Evolutionary conservation across 805 yeast genomes (phyloP).

Genomic region (Candida cerambycidarum): DNA sequence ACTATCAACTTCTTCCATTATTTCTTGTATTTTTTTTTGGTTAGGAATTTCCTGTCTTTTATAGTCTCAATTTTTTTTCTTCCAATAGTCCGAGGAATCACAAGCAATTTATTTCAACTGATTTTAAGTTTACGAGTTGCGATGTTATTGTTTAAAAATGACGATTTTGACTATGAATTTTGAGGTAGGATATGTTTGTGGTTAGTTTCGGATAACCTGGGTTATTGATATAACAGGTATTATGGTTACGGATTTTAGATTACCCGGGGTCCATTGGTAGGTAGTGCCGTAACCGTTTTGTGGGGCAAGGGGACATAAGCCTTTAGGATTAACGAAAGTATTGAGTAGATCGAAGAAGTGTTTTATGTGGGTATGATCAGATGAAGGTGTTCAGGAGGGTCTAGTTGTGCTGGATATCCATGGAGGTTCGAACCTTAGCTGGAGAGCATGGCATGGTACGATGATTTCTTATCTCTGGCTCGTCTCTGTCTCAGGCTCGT

Average conservation of each 20-base stretch:
- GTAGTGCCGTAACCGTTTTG: constrained; percentile 10
- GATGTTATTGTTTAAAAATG: background rate
- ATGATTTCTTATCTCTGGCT: no score
- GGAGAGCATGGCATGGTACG: no score
- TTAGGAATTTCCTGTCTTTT: constrained; percentile 1
- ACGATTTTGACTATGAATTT: background rate
- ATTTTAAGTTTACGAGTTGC: constrained; percentile 5
- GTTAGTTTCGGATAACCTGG: no score
- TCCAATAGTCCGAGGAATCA: constrained; percentile 7
- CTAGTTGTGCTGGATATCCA: no score
- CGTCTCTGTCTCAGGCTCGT: no score
- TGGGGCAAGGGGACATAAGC: no score
- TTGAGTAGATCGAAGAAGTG: no score
- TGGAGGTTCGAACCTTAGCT: no score
- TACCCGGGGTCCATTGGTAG: background rate
- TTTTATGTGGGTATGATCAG: no score
- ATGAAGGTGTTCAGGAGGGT: no score
- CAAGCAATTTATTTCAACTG: constrained; percentile 7
- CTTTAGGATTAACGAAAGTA: no score
- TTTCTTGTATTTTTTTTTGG: background rate
- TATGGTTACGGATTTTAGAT: background rate
- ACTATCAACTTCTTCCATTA: constrained; percentile 46
- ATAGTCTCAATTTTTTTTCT: constrained; percentile 1
- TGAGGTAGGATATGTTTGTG: background rate
- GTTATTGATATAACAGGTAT: background rate